phyloP scores from a whole-genome alignment of 73 alveolate species.

The Symbiodinium pilosum region DNA sequence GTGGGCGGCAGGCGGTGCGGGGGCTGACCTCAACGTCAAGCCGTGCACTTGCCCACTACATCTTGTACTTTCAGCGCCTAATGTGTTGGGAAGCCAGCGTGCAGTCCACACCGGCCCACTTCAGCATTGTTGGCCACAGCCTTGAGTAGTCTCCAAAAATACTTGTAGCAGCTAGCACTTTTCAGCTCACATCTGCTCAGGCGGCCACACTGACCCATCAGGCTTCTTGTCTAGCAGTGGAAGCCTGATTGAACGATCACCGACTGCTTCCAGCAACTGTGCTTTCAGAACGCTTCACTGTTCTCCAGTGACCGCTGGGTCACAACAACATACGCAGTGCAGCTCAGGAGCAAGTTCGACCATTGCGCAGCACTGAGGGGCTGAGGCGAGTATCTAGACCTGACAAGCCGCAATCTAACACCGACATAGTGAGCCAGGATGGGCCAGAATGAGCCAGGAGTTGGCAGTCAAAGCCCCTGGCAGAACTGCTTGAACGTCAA shows the following conservation, averaged over 20 bases:
- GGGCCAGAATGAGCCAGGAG: no score
- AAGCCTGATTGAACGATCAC: slow-evolving; percentile 25
- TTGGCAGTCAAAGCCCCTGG: neutral
- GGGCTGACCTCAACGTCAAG: neutral
- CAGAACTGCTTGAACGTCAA: slow-evolving; percentile 88
- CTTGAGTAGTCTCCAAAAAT: neutral
- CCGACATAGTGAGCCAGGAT: neutral
- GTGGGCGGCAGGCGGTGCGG: neutral
- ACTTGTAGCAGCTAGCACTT: neutral
- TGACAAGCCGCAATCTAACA: neutral
- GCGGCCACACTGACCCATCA: slow-evolving; percentile 52
- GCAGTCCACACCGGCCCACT: slow-evolving; percentile 69
- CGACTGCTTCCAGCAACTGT: no score
- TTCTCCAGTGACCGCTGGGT: neutral
- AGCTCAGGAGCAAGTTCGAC: slow-evolving; percentile 33
- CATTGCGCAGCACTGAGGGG: slow-evolving; percentile 80
- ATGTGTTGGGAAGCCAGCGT: neutral
- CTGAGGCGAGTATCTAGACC: slow-evolving; percentile 71
- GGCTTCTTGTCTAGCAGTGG: slow-evolving; percentile 70
- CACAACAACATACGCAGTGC: neutral
- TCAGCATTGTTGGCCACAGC: slow-evolving; percentile 63
- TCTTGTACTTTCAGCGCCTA: neutral
- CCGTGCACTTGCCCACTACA: neutral
- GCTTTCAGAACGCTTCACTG: no score
- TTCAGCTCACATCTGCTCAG: neutral